These are phyloP conservation scores for Nitzschia sp. DNA, from an alignment of 108 stramenopile species.

Conservation along the genomic window DNA sequence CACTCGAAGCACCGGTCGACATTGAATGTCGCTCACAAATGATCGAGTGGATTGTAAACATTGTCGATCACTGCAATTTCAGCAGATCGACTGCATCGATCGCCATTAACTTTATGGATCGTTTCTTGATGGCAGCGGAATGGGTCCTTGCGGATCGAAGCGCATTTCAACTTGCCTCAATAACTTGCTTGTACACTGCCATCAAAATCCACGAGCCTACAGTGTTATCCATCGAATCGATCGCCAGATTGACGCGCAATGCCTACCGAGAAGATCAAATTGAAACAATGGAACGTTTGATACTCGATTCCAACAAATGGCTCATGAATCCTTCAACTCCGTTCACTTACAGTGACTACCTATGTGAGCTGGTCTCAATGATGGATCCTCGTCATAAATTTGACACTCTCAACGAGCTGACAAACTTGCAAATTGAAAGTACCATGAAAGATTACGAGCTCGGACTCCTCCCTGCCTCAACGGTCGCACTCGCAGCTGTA, in stretches of 20 bases:
- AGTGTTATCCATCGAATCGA: background rate
- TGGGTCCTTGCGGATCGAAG: slow-evolving; percentile 35
- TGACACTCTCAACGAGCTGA: slow-evolving; percentile 10
- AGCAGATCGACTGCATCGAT: slow-evolving; percentile 56
- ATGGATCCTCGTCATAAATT: slow-evolving; percentile 3
- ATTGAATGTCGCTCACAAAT: slow-evolving; percentile 57
- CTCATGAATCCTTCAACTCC: slow-evolving; percentile 19
- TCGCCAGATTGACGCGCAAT: slow-evolving; percentile 8
- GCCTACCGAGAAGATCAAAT: slow-evolving; percentile 14
- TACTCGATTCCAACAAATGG: slow-evolving; percentile 23
- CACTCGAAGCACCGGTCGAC: slow-evolving; percentile 28
- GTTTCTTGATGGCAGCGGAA: slow-evolving; percentile 37
- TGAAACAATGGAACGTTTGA: slow-evolving; percentile 15
- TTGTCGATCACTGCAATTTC: slow-evolving; percentile 53
- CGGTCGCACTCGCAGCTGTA: slow-evolving; percentile 22
- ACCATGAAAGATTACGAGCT: slow-evolving; percentile 8
- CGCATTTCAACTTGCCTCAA: slow-evolving; percentile 60
- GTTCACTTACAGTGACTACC: slow-evolving; percentile 3
- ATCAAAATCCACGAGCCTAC: slow-evolving; percentile 54
- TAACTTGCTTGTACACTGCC: slow-evolving; percentile 61
- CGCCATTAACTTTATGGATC: slow-evolving; percentile 58
- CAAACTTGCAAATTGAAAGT: slow-evolving; percentile 17
- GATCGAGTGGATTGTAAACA: slow-evolving; percentile 57
- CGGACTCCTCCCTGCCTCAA: slow-evolving; percentile 4
- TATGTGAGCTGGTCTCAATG: background rate